These are phyloP conservation scores for Boletus huronensis DNA, from an alignment of 768 basidiomycete genomes.

Conservation along the genomic window DNA sequence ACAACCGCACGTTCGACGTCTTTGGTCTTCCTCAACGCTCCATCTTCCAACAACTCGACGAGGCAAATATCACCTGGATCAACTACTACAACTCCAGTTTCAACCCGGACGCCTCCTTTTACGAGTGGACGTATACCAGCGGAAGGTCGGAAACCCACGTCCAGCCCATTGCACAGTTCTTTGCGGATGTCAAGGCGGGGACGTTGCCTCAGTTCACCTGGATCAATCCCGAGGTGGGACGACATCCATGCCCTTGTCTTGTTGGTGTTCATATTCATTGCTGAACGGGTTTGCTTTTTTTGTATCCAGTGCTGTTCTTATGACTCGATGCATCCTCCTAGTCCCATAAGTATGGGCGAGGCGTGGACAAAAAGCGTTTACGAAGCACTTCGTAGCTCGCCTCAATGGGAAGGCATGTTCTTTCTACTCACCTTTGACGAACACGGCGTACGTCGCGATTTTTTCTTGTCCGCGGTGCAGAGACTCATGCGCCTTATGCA, in stretches of 20 bases:
- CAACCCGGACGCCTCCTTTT: conserved; percentile 24
- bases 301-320: conserved; percentile 20
- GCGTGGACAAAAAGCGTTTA: conserved; percentile 23
- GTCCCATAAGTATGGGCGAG: conserved; percentile 26
- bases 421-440: conserved; percentile 28
- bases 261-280: background rate
- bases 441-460: conserved; percentile 17
- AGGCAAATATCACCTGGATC: conserved; percentile 22
- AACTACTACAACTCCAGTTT: conserved; percentile 30
- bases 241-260: background rate
- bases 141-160: conserved; percentile 18
- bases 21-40: conserved; percentile 27
- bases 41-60: conserved; percentile 28
- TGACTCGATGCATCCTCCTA: conserved; percentile 27
- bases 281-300: background rate
- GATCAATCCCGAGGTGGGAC: conserved; percentile 26
- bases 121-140: conserved; percentile 17
- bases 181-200: conserved; percentile 20
- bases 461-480: background rate
- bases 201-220: conserved; percentile 25
- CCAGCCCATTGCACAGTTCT: conserved; percentile 16
- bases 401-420: conserved; percentile 20
- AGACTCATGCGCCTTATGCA: background rate
- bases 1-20: conserved; percentile 10
- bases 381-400: conserved; percentile 23